Evolutionary conservation across 768 basidiomycete species (phyloP).

Genomic region (Sporobolomyces pararoseus): DNA sequence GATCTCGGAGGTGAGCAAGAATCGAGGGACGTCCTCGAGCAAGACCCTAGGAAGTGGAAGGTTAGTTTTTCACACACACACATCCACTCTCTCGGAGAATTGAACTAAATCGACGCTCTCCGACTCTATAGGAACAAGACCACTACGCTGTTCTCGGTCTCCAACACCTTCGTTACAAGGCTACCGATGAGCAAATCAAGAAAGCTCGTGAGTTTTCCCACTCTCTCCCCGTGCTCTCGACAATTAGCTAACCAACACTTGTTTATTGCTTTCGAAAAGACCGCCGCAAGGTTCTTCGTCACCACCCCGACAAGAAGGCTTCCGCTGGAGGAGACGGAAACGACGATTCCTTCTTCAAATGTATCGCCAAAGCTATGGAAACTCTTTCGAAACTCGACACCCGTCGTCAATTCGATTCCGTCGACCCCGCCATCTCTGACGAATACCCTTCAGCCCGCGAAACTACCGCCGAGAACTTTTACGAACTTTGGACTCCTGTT

Average conservation of each 20-base stretch:
- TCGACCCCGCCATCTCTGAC: constrained; percentile 79
- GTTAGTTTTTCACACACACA: constrained; percentile 51
- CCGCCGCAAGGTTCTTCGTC: constrained; percentile 97
- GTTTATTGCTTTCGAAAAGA: constrained; percentile 55
- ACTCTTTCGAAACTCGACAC: constrained; percentile 80
- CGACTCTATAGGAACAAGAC: constrained; percentile 78
- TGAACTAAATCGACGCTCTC: neutral
- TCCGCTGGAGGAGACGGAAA: constrained; percentile 74
- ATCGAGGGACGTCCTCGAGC: constrained; percentile 60
- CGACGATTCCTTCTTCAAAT: constrained; percentile 99
- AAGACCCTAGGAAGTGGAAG: constrained; percentile 99
- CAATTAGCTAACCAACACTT: neutral
- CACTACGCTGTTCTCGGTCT: constrained; percentile 96
- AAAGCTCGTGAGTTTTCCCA: constrained; percentile 71
- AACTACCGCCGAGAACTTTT: constrained; percentile 60
- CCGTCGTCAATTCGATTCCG: constrained; percentile 92
- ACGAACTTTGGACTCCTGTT: constrained; percentile 69
- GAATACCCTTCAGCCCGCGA: constrained; percentile 55
- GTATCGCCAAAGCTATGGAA: constrained; percentile 97
- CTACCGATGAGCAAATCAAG: constrained; percentile 87
- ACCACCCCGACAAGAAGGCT: constrained; percentile 96
- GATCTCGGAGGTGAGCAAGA: constrained; percentile 92
- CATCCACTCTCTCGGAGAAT: neutral
- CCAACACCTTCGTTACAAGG: constrained; percentile 78
- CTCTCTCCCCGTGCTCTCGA: neutral